Evolutionary conservation across 345 rosid genomes (phyloP), one percentile per base, ranked within the genome.

Genomic region (Lepidium africanum): DNA sequence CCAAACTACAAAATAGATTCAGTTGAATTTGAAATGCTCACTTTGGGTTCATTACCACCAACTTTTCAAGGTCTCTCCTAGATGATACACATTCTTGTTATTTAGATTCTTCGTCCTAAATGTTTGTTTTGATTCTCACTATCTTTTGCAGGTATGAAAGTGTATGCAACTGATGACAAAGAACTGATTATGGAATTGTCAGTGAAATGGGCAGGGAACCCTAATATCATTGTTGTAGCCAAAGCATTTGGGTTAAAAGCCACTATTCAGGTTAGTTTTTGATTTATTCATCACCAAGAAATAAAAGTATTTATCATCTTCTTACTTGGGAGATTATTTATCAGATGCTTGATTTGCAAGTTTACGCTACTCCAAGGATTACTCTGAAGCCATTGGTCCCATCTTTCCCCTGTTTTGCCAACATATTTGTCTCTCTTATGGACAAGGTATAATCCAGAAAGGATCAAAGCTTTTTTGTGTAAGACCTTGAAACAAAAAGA

Each of bases 121-220:
- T 46, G 5, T 60, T 16, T 19, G 15, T 10, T 67, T 30, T 43
- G 15, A 52, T 7, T 19, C 10, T 68, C 60, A 55, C 14, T 33
- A 25, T 32, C 38, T 10, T 64, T 62, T 12, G 40, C 69, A 95
- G 99, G 99, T 51, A 89, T 94, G 90, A 94, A 94, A 84, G 91
- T 85, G 42, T 94, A 87, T 73, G 77, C 74, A 54, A 91, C 96
- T 46, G 96, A 91, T 80, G 97, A 94, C 78, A 94, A 94, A 81
- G 97, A 94, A 75, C 35, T 94, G 73, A 91, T 91, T 17, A 89
- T 94, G 96, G 99, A 94, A 65, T 81, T 89, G 66, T 70, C 85
- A 21, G 5, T 91, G 56, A 94, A 91, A 70, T 94, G 96, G 97
- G 99, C 96, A 21, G 99, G 87, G 63, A 94, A 91, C 74, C 97